Conservation (phyloP, 805 yeast species). For the Sugiyamaella lignohabitans region DNA sequence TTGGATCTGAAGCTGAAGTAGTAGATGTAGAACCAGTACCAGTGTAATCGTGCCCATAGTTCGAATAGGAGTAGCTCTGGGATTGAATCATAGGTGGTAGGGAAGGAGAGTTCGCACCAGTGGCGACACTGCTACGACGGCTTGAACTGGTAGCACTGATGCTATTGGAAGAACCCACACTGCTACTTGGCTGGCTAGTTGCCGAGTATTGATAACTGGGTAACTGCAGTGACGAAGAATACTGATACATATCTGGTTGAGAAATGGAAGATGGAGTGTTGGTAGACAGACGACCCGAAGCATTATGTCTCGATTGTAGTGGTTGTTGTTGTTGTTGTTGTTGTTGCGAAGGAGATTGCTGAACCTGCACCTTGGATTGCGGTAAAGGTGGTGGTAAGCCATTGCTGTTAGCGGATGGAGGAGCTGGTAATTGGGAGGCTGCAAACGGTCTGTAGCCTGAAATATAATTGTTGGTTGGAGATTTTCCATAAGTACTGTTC, state of each 20-base stretch:
- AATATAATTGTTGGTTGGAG: constrained; percentile 7
- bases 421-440: constrained; percentile 3
- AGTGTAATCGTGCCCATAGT: constrained; percentile 11
- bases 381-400: not conserved
- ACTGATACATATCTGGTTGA: not conserved
- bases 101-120: constrained; percentile 11
- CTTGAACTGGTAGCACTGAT: not conserved
- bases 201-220: constrained; percentile 5
- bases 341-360: not conserved
- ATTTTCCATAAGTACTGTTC: not conserved
- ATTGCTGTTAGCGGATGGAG: not conserved
- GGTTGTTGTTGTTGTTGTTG: constrained; percentile 1
- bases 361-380: not conserved
- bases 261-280: not conserved
- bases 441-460: constrained; percentile 19
- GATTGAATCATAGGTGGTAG: constrained; percentile 16
- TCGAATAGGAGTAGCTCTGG: constrained; percentile 13
- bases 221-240: constrained; percentile 3
- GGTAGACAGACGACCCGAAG: constrained; percentile 4
- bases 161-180: not conserved
- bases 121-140: constrained; percentile 2
- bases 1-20: constrained; percentile 16
- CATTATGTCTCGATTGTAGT: not conserved
- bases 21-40: constrained; percentile 5
- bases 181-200: constrained; percentile 4